Evolutionary conservation across 2,329 filamentous ascomycete species (phyloP).

Genomic region (Thelonectria discophora): DNA sequence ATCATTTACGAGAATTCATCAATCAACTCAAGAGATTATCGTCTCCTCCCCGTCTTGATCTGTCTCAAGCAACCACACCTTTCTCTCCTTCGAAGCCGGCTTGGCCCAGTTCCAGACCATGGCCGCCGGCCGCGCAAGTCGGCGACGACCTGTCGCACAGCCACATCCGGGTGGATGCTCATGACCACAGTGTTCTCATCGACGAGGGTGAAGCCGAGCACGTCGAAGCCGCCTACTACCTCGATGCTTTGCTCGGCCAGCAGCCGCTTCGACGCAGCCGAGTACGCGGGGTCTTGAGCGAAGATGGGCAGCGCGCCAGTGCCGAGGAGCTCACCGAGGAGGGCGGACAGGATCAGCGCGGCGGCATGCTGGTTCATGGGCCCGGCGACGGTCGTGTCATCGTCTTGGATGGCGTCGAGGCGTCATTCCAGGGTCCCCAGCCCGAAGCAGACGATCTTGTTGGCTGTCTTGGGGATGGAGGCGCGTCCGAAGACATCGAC

Average conservation of each 20-base stretch:
- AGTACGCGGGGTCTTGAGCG: slow-evolving; percentile 25
- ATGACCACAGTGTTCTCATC: slow-evolving; percentile 32
- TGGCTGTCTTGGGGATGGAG: background rate
- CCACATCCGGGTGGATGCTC: slow-evolving; percentile 12
- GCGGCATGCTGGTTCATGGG: slow-evolving; percentile 11
- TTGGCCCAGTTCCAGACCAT: slow-evolving; percentile 25
- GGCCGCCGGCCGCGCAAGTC: slow-evolving; percentile 31
- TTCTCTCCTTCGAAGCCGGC: background rate
- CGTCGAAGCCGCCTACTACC: slow-evolving; percentile 21
- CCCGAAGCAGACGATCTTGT: slow-evolving; percentile 14
- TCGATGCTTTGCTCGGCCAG: slow-evolving; percentile 12
- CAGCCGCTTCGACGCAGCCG: background rate
- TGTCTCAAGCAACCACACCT: too few relatives aligned
- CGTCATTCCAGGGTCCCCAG: slow-evolving; percentile 7
- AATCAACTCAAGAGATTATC: too few relatives aligned
- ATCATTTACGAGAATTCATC: too few relatives aligned
- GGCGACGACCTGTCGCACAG: slow-evolving; percentile 34
- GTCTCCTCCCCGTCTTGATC: too few relatives aligned
- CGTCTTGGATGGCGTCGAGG: background rate
- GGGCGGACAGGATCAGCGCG: slow-evolving; percentile 7
- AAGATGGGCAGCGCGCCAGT: background rate
- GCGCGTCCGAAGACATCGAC: background rate
- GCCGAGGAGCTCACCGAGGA: slow-evolving; percentile 4
- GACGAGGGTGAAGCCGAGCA: slow-evolving; percentile 26
- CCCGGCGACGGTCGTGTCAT: background rate